Evolutionary conservation across 176 grass and related monocot species (phyloP).

Genomic region (Poa pratensis): DNA sequence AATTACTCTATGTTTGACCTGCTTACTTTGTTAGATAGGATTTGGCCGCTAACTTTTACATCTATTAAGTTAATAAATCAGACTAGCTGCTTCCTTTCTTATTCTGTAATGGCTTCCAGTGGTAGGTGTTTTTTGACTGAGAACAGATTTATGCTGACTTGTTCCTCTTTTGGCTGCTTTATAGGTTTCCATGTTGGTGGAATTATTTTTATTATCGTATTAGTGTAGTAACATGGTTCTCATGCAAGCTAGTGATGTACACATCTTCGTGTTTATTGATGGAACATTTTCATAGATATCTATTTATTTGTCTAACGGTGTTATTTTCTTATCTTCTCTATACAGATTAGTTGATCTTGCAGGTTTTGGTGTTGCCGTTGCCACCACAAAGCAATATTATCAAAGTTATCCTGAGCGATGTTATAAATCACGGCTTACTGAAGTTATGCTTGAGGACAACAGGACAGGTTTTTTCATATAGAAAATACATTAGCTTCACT

Average conservation of each 20-base stretch:
- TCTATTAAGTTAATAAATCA: neutral
- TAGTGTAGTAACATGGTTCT: neutral
- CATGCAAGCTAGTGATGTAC: slow-evolving; percentile 21
- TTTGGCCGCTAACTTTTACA: neutral
- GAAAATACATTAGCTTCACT: neutral
- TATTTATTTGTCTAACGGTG: slow-evolving; percentile 27
- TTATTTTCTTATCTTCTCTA: slow-evolving; percentile 37
- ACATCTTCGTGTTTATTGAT: slow-evolving; percentile 12
- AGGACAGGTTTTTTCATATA: slow-evolving; percentile 60
- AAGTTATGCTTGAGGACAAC: slow-evolving; percentile 73
- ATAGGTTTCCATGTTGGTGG: neutral
- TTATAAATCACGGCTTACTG: slow-evolving; percentile 70
- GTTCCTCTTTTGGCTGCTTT: neutral
- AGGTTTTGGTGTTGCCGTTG: slow-evolving; percentile 68
- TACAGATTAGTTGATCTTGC: slow-evolving; percentile 76
- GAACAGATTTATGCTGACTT: neutral
- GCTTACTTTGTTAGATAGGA: neutral
- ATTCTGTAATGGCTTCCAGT: neutral
- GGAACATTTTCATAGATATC: neutral
- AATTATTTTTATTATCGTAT: neutral
- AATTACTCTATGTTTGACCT: slow-evolving; percentile 21
- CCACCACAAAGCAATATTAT: slow-evolving; percentile 65
- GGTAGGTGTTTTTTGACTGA: neutral
- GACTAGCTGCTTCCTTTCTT: neutral
- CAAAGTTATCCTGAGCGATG: slow-evolving; percentile 68